Evolutionary conservation across 164 flowering plant species (phyloP).

Genomic region (Houttuynia cordata): DNA sequence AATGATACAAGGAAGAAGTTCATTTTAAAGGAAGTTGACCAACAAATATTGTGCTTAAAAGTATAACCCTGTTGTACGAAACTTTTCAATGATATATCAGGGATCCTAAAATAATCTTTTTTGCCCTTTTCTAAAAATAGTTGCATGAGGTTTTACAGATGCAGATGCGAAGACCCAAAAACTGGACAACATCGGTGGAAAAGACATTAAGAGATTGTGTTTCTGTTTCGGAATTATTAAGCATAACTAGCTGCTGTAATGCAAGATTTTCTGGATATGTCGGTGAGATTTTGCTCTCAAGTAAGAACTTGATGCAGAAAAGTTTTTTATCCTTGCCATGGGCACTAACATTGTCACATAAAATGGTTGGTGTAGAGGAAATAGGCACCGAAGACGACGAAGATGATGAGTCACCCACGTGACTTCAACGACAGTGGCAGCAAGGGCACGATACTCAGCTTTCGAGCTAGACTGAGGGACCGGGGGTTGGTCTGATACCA

Average conservation of each 20-base stretch:
- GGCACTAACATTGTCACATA: no score
- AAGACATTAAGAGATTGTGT: slow-evolving; percentile 19
- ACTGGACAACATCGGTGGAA: slow-evolving; percentile 56
- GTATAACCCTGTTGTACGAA: neutral
- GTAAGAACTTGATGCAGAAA: slow-evolving; percentile 31
- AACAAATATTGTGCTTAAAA: neutral
- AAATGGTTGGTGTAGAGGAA: no score
- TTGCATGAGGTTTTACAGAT: neutral
- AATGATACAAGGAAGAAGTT: neutral
- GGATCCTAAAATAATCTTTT: no score
- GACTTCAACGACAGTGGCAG: no score
- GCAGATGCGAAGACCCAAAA: slow-evolving; percentile 15
- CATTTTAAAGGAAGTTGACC: no score
- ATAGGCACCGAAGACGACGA: no score
- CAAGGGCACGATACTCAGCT: no score
- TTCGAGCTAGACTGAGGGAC: no score
- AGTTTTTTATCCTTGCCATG: no score
- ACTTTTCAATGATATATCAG: neutral
- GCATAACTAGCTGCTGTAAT: slow-evolving; percentile 25
- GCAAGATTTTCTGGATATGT: slow-evolving; percentile 43
- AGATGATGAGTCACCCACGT: no score
- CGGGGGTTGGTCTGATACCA: no score
- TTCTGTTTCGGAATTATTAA: slow-evolving; percentile 33
- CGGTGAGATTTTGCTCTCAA: slow-evolving; percentile 57
- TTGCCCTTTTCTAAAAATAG: no score